Conservation (phyloP, 2,329 filamentous ascomycete genomes). For the Fusarium redolens region DNA sequence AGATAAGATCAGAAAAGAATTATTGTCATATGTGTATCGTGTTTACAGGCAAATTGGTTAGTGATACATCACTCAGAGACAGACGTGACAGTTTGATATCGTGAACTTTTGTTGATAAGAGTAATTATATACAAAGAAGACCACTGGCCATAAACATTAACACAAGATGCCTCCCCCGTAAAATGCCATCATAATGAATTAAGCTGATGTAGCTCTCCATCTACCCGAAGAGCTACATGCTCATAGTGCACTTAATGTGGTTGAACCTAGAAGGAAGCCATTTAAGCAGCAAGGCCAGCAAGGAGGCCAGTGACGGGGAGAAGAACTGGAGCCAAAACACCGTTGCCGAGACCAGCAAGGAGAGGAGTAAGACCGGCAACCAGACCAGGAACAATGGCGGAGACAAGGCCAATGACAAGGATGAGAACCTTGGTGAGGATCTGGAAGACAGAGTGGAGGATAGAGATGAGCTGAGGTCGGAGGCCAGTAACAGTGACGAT, state of each 20-base stretch:
- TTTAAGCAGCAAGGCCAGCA: constrained; percentile 28
- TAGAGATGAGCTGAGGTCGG: constrained; percentile 38
- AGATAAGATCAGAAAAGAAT: too few relatives aligned
- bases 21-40: background rate
- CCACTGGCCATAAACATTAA: background rate
- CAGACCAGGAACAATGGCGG: constrained; percentile 41
- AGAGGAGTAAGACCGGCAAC: constrained; percentile 43
- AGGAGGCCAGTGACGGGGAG: constrained; percentile 42
- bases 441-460: constrained; percentile 45
- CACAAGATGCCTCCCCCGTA: background rate
- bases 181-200: background rate
- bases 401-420: constrained; percentile 40
- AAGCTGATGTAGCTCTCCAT: background rate
- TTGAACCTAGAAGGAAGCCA: too few relatives aligned
- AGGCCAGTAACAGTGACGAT: constrained; percentile 42
- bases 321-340: constrained; percentile 43
- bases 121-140: constrained; percentile 14
- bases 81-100: background rate
- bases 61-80: background rate
- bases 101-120: background rate
- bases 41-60: too few relatives aligned
- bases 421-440: constrained; percentile 42
- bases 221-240: background rate
- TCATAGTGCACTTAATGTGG: background rate
- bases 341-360: constrained; percentile 42